Evolutionary conservation across 1,284 basidiomycete species (phyloP), one percentile per base, ranked within the genome.

Genomic region (Melampsora allii-populina): DNA sequence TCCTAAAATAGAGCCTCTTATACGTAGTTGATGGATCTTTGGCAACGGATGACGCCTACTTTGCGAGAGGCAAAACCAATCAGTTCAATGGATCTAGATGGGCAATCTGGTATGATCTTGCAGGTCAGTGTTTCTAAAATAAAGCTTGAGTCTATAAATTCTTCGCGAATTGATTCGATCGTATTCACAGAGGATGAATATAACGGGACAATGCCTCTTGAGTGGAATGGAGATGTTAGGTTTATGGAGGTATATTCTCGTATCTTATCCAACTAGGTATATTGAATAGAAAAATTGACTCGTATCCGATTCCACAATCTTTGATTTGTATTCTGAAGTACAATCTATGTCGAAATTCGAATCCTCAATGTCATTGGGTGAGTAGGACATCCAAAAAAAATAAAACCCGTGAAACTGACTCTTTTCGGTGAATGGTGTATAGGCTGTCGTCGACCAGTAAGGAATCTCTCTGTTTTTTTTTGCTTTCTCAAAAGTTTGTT

Each of bases 171-270:
- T 24, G 50, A 56, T 29, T 10, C 3, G 3, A 56, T 42, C 50
- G 21, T 56, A 56, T 56, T 17, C 10, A 56, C 50, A 56, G 50
- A 21, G n/a, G 27, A 56, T 56, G 27, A 56, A 56, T 56, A 56
- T 29, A 56, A 56, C n/a, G 50, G 50, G 7, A 56, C 50, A 56
- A 56, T 56, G 50, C 50, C 50, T 56, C n/a, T 56, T 56, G 50
- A 21, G n/a, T 56, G 50, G 50, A 56, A 56, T 29, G 50, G 50
- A 19, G 50, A 56, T 56, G 50, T 56, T 24, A 21, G 50, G n/a
- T 21, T 29, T 12, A 10, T 21, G 27, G 21, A 56, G 50, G 50
- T 56, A 21, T 24, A 29, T 29, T 56, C 50, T 29, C 21, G 17
- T 56, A 5, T 56, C n/a, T 56, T 56, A 5, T 56, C n/a, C 24